Conservation (phyloP, 495 filamentous ascomycete species). For the Penicillium bialowiezense region DNA sequence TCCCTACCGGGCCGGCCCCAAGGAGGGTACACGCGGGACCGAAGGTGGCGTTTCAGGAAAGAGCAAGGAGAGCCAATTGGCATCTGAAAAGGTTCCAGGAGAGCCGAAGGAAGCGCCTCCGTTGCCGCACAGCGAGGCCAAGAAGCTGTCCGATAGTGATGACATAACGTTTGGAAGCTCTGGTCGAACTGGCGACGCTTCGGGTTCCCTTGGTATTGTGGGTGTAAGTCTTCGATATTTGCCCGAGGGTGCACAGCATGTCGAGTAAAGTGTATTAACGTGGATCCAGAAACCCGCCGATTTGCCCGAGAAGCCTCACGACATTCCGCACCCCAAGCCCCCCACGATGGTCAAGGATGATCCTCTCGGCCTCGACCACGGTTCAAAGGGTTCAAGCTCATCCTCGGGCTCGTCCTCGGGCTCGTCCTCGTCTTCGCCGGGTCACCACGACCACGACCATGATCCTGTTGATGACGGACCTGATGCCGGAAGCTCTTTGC, state of each 20-base stretch:
- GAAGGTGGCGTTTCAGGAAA: slow-evolving; percentile 86
- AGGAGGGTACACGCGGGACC: slow-evolving; percentile 81
- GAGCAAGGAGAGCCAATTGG: slow-evolving; percentile 62
- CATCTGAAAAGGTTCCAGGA: slow-evolving; percentile 73
- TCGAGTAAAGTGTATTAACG: slow-evolving; percentile 12
- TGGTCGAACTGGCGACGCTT: slow-evolving; percentile 24
- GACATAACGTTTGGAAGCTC: slow-evolving; percentile 8
- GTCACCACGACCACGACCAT: slow-evolving; percentile 6
- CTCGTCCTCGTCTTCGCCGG: background rate
- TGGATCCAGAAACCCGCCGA: slow-evolving; percentile 70
- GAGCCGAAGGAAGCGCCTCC: slow-evolving; percentile 82
- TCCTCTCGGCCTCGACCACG: slow-evolving; percentile 57
- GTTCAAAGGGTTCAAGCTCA: slow-evolving; percentile 40
- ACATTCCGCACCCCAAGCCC: slow-evolving; percentile 71
- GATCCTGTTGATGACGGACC: slow-evolving; percentile 33
- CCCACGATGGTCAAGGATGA: slow-evolving; percentile 64
- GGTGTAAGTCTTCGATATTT: slow-evolving; percentile 51
- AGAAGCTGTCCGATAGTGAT: slow-evolving; percentile 48
- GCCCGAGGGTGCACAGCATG: slow-evolving; percentile 5
- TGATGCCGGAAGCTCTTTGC: slow-evolving; percentile 76
- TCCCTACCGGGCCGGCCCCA: slow-evolving; percentile 65
- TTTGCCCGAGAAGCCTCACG: slow-evolving; percentile 75
- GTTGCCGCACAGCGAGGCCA: slow-evolving; percentile 73
- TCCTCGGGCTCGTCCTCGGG: slow-evolving; percentile 20
- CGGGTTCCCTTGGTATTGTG: slow-evolving; percentile 53